Evolutionary conservation across 108 stramenopile species (phyloP), one percentile per base, ranked within the genome.

Genomic region (Cyclotella baltica): DNA sequence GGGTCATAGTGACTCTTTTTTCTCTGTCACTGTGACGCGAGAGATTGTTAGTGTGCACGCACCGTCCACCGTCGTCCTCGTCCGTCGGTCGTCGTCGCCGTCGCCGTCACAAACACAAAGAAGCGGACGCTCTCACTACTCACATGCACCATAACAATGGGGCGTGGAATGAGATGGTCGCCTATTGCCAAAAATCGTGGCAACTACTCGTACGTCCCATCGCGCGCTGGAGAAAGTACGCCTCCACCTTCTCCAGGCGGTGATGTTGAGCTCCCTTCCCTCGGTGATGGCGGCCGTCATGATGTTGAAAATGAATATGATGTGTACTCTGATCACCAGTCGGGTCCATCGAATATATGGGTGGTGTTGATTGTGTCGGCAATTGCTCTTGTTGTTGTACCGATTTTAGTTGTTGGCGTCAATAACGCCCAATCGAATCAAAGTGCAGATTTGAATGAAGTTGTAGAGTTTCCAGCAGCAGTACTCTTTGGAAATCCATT

Each of bases 121-220:
- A 10, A 18, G n/a, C 52, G 5, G 15, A 20, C n/a, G n/a, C n/a
- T n/a, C n/a, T n/a, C n/a, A n/a, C n/a, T n/a, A n/a, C n/a, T n/a
- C n/a, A n/a, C n/a, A n/a, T n/a, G n/a, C n/a, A n/a, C n/a, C n/a
- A n/a, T n/a, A n/a, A n/a, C n/a, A n/a, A 65, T 65, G 64, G 64
- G 64, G 4, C 64, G 64, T 25, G 64, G 64, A 0, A 65, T 65
- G 43, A 65, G 64, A 46, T 65, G 64, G 64, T 65, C 64, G 27
- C 40, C 64, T 3, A 43, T 27, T 27, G 33, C 3, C 43, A 47
- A 67, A 31, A 34, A 33, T 19, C 31, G 61, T 36, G 67, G 67
- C 28, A 52, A 50, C 4, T 67, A 67, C 48, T 67, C 48, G 2
- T 67, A 48, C 19, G 1, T 67, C 30, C 67, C 67, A 23, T 67